A percentile compares a stretch with the other conserved stretches of the same genome.
Conservation (phyloP, 257 asterid genomes). For the Nicotiana tomentosiformis region DNA sequence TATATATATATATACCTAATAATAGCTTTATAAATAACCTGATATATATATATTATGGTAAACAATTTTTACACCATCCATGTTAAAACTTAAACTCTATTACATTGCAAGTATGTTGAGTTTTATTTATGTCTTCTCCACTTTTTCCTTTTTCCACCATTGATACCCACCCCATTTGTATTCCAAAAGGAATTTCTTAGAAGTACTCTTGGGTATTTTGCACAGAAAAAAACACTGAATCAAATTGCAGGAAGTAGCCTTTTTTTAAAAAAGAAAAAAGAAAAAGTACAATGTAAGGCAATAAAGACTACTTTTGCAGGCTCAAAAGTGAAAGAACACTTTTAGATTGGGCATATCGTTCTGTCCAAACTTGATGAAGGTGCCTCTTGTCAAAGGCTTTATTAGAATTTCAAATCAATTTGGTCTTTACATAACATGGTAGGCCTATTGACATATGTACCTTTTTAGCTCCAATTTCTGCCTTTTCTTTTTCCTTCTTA, state of each 20-base stretch:
- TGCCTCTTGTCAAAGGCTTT: background rate
- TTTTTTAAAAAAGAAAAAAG: background rate
- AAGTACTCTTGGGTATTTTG: background rate
- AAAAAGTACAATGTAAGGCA: background rate
- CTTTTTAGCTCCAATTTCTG: background rate
- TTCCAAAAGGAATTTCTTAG: background rate
- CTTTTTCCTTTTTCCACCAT: too few species aligned
- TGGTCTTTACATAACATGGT: conserved; percentile 8
- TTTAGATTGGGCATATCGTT: background rate
- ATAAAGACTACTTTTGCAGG: background rate
- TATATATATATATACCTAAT: too few species aligned
- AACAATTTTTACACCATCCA: too few species aligned
- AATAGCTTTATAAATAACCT: too few species aligned
- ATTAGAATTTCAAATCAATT: background rate
- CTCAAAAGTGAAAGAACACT: background rate
- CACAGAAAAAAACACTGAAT: background rate
- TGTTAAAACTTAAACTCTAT: background rate
- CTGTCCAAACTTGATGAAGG: background rate
- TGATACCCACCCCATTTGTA: background rate
- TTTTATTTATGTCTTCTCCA: background rate
- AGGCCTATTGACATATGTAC: background rate
- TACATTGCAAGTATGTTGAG: background rate
- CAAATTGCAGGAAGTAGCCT: background rate
- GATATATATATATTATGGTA: too few species aligned
- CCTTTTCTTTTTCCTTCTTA: background rate